Base-by-base conservation (phyloP, 148 eudicot genomes). In the Rhododendron vialii region DNA sequence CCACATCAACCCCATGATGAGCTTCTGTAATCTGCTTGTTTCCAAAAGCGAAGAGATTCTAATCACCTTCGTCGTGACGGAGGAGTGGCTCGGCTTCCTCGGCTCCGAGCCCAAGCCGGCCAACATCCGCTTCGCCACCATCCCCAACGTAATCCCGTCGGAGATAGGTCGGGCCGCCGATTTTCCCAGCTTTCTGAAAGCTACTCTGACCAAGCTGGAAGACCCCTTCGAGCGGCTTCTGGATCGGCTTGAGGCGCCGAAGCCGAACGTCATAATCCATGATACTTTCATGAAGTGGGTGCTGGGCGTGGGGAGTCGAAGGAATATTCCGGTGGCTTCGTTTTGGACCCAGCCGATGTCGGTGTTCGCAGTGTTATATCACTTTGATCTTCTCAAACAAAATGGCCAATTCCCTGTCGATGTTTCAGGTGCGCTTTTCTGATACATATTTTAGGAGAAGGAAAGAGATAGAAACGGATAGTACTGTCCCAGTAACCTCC, bases 1-100 rank as follows among this genome's bases (percentile, higher is more conserved):
- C 84, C 90, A 89, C 88, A 51, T 89, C 45, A 89, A 89, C 84
- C 88, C 90, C 2, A 51, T 89, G 86, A 15, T 89, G 50, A 89
- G 75, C 83, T 35, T 86, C 61, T 86, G 86, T 81, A 69, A 50
- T 24, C 26, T 55, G 2, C 47, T 86, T 2, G 84, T 67, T 81
- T 35, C 85, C 26, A 55, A 20, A 8, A 43, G 30, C 0, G 13
- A n/a, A 35, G 24, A 61, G 3, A 78, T 89, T 7, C 18, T 53
- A 8, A 14, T 91, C 55, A 85, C 89, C 55, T 69, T 90, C 67
- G 84, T 91, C 35, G 88, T 91, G 41, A 91, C 91, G 18, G 82
- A 89, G 84, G 91, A 89, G 61, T 91, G 93, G 93, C 85, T 89
- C 74, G 78, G 86, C 28, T 77, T 84, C 24, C 75, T 84, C 82